Base-by-base conservation (phyloP, 2,329 filamentous ascomycete species). In the Tolypocladium inflatum region DNA sequence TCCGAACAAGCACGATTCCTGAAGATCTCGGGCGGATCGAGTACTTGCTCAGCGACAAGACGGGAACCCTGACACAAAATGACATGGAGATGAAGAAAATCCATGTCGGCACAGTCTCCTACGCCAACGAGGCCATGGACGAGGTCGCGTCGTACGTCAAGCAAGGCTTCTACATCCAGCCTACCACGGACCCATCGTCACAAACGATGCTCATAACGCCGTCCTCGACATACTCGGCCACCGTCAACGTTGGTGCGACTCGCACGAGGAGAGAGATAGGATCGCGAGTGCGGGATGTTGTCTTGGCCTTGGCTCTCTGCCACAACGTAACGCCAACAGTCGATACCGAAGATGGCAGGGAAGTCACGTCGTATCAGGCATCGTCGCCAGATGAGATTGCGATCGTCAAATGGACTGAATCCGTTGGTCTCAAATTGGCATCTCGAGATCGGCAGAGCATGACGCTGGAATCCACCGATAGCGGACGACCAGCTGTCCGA, bases 41-140 rank as follows among this genome's bases (percentile, higher is more conserved):
- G 72, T 99, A 99, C 70, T 79, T 99, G 2, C 80, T 99, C 37
- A 97, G 91, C 62, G 94, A 99, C 73, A 99, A 99, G 74, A 99
- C 94, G 0, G 94, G 94, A n/a, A 99, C 94, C 2, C 74, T 99
- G 60, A 99, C 94, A 0, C 91, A 97, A 65, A 99, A 99, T 67
- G 91, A 96, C 68, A 97, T 97, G 92, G 93, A 97, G 68, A 88
- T 99, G 81, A 96, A 95, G 70, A 99, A 99, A 74, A 93, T 99
- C 7, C 95, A 99, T 67, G 90, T 99, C 56, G 94, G 95, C 11
- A 99, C 94, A 11, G 94, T 97, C 1, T 97, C 93, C 1, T 99
- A 99, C 68, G 94, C 93, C 39, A 96, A 96, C 65, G 94, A 99
- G 69, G 93, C 94, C 11, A 99, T 99, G 94, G 94, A 97, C 65